Evolutionary conservation across 768 basidiomycete genomes (phyloP).

Genomic region (Galerina sulciceps): DNA sequence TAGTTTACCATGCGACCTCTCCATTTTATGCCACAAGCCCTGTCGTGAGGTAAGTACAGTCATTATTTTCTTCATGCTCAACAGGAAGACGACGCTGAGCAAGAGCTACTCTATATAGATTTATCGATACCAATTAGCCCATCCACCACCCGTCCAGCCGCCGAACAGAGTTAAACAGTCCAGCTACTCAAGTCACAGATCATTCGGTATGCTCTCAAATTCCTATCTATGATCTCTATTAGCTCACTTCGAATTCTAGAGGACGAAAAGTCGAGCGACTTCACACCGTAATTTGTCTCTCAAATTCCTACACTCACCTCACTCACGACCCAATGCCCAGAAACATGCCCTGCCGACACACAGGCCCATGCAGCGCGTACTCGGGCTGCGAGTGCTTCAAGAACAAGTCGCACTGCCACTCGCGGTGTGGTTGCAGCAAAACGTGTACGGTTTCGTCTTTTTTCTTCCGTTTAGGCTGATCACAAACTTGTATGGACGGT

Average conservation of each 20-base stretch:
- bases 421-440: constrained; percentile 54
- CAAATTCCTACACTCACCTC: too few species aligned
- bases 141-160: background rate
- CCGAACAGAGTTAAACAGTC: too few species aligned
- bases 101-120: background rate
- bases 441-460: constrained; percentile 45
- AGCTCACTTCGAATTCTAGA: background rate
- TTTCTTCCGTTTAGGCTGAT: background rate
- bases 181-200: too few species aligned
- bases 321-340: constrained; percentile 26
- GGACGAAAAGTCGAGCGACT: constrained; percentile 16
- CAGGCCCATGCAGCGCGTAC: constrained; percentile 53
- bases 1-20: constrained; percentile 55
- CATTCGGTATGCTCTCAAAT: too few species aligned
- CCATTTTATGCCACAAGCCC: constrained; percentile 56
- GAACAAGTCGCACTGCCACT: constrained; percentile 57
- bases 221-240: background rate
- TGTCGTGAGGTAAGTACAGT: constrained; percentile 64
- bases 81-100: background rate
- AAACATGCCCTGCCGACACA: constrained; percentile 56
- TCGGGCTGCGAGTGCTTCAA: constrained; percentile 52
- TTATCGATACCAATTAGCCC: background rate
- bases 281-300: constrained; percentile 30
- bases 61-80: background rate
- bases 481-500: background rate